A percentile compares a stretch with the other conserved stretches of the same genome.
These are phyloP conservation scores for Metschnikowia dekortorum DNA, from an alignment of 805 yeast species.

Conservation along the genomic window DNA sequence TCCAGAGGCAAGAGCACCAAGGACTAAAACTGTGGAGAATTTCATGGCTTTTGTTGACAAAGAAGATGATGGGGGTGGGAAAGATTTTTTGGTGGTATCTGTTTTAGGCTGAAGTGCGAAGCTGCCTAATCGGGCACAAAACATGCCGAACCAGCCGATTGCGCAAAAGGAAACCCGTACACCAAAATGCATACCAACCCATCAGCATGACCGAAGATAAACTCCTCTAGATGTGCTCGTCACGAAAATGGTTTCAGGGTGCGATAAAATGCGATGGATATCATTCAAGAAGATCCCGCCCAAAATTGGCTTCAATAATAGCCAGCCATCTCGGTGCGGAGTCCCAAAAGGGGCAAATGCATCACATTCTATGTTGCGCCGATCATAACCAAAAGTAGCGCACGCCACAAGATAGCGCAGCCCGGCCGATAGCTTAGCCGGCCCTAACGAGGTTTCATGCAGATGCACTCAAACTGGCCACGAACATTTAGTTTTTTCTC, in stretches of 20 bases:
- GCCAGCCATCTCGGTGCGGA: background rate
- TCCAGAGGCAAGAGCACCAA: slow-evolving; percentile 15
- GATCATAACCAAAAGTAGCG: slow-evolving; percentile 2
- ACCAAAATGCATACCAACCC: background rate
- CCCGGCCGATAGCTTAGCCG: no score
- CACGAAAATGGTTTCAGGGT: no score
- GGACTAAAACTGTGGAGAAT: slow-evolving; percentile 15
- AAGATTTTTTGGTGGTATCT: slow-evolving; percentile 4
- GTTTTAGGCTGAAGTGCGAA: slow-evolving; percentile 16
- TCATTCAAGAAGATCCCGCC: background rate
- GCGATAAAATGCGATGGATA: no score
- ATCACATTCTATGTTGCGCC: background rate
- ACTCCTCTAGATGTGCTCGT: background rate
- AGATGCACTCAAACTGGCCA: no score
- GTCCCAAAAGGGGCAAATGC: background rate
- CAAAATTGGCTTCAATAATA: no score
- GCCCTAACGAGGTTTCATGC: no score
- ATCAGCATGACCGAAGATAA: background rate
- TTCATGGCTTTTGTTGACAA: slow-evolving; percentile 9
- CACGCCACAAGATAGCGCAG: background rate
- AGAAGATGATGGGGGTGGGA: background rate
- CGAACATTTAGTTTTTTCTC: no score
- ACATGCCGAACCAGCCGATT: slow-evolving; percentile 14
- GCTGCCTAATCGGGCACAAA: slow-evolving; percentile 15
- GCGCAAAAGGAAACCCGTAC: background rate